phyloP scores from a whole-genome alignment of 116 monocot species.

The Zostera marina region DNA sequence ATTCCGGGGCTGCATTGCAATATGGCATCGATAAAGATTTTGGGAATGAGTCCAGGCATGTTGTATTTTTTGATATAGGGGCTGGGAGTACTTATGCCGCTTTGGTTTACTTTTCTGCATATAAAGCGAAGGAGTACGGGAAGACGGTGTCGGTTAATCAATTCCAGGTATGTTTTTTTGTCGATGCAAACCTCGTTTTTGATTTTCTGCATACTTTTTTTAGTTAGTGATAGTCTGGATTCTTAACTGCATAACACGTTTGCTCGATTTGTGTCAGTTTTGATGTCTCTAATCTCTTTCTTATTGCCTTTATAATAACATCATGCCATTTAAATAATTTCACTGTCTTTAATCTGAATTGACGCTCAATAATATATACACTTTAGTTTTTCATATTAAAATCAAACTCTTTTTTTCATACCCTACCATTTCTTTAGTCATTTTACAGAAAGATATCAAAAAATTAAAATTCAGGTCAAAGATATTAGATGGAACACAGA shows the following conservation, averaged over 20 bases:
- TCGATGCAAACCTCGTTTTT: background rate
- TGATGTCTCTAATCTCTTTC: background rate
- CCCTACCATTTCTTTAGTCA: background rate
- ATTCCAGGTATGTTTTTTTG: slow-evolving; percentile 49
- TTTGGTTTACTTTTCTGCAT: slow-evolving; percentile 77
- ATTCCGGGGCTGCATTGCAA: slow-evolving; percentile 84
- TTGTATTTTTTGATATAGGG: slow-evolving; percentile 93
- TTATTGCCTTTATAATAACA: too few relatives aligned
- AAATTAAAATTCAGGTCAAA: slow-evolving; percentile 46
- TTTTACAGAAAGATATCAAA: background rate
- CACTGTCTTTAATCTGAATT: too few relatives aligned
- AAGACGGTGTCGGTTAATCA: slow-evolving; percentile 81
- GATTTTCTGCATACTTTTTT: background rate
- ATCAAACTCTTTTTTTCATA: background rate
- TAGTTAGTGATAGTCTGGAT: background rate
- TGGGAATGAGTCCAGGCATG: slow-evolving; percentile 68
- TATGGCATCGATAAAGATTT: slow-evolving; percentile 98
- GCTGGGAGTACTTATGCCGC: slow-evolving; percentile 82
- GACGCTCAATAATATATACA: background rate
- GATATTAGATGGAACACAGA: slow-evolving; percentile 89
- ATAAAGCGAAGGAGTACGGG: slow-evolving; percentile 73
- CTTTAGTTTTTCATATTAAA: background rate
- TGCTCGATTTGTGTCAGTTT: background rate
- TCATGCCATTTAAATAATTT: too few relatives aligned
- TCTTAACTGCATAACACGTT: background rate